phyloP scores from a whole-genome alignment of 192 early-diverging fungal species.

The Tieghemiomyces parasiticus region DNA sequence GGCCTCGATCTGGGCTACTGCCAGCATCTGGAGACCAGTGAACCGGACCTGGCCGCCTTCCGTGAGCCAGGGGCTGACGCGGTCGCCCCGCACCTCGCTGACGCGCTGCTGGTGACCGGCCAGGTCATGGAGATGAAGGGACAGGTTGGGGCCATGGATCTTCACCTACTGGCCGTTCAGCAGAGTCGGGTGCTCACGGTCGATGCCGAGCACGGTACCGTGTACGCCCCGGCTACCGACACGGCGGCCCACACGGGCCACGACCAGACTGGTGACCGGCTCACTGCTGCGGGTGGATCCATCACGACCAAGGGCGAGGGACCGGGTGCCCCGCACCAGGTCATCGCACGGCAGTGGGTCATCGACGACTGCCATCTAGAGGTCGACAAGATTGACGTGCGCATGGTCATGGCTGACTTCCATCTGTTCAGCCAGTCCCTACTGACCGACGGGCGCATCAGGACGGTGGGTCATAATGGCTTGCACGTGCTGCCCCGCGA shows the following conservation, averaged over 20 bases:
- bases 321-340: conserved; percentile 4
- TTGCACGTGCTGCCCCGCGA: conserved; percentile 18
- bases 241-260: background rate
- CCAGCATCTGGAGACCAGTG: background rate
- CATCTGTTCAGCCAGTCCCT: conserved; percentile 12
- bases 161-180: conserved; percentile 6
- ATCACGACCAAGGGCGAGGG: background rate
- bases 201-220: conserved; percentile 2
- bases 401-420: conserved; percentile 25
- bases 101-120: background rate
- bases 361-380: conserved; percentile 31
- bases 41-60: background rate
- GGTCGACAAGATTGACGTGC: conserved; percentile 31
- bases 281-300: background rate
- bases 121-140: conserved; percentile 8
- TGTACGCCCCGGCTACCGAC: background rate
- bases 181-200: conserved; percentile 5
- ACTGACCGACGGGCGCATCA: background rate
- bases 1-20: background rate
- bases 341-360: conserved; percentile 28
- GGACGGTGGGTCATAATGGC: conserved; percentile 13
- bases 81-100: background rate
- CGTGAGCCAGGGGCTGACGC: background rate
- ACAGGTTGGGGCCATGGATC: conserved; percentile 2
- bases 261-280: background rate